Percentiles rank a stretch among this genome's conserved stretches.
Evolutionary conservation across 208 protist genomes (phyloP).

Genomic region (Leishmania braziliensis): DNA sequence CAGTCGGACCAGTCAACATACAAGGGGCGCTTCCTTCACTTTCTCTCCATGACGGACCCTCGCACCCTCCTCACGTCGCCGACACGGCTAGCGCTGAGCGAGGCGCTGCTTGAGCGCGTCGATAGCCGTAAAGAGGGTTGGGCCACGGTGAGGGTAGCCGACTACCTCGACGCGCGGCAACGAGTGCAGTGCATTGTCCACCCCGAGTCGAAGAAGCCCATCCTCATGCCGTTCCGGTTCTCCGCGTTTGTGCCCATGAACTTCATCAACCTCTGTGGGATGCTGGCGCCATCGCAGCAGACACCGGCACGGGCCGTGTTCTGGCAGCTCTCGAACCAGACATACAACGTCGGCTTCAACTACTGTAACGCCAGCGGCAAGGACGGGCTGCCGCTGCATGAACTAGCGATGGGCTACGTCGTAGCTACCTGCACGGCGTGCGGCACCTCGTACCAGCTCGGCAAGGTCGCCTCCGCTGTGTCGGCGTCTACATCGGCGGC

Average conservation of each 20-base stretch:
- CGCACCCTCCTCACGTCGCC: constrained; percentile 49
- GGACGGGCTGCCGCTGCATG: constrained; percentile 54
- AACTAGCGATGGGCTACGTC: constrained; percentile 46
- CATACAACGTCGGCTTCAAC: constrained; percentile 92
- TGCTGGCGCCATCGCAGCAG: constrained; percentile 71
- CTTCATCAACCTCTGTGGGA: constrained; percentile 77
- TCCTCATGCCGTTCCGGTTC: constrained; percentile 83
- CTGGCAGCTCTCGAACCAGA: constrained; percentile 91
- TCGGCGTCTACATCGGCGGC: constrained; percentile 15
- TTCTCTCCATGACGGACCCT: constrained; percentile 57
- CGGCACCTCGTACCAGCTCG: constrained; percentile 25
- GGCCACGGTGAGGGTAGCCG: constrained; percentile 27
- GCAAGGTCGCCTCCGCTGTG: constrained; percentile 20
- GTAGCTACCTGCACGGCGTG: constrained; percentile 32
- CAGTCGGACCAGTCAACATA: constrained; percentile 46
- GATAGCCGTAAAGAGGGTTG: constrained; percentile 32
- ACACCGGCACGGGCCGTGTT: constrained; percentile 65
- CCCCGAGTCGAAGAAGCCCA: constrained; percentile 74
- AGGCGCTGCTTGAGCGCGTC: constrained; percentile 36
- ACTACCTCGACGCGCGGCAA: constrained; percentile 48
- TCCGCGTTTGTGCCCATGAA: constrained; percentile 91
- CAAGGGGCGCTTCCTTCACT: constrained; percentile 39
- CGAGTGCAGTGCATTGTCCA: constrained; percentile 71
- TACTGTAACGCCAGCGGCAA: constrained; percentile 90
- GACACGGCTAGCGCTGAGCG: constrained; percentile 30